These are phyloP conservation scores for Xylariaceae sp. DNA, from an alignment of 2,329 filamentous ascomycete species.

Conservation along the genomic window DNA sequence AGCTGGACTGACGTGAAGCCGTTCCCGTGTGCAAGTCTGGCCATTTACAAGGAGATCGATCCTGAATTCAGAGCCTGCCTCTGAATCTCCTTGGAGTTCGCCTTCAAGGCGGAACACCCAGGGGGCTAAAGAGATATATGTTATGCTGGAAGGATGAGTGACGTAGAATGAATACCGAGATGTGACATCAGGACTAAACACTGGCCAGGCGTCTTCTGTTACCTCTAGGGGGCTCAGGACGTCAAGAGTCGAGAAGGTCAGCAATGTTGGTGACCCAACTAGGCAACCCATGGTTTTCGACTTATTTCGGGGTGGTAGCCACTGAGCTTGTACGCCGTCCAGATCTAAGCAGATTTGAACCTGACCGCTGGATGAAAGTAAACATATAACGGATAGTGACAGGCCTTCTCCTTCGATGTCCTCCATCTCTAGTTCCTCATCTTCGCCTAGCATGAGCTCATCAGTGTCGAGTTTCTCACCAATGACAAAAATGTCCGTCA, in stretches of 20 bases:
- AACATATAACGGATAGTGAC: slow-evolving; percentile 64
- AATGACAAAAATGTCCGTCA: slow-evolving; percentile 68
- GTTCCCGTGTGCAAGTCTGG: slow-evolving; percentile 61
- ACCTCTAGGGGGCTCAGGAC: slow-evolving; percentile 62
- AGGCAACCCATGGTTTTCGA: slow-evolving; percentile 50
- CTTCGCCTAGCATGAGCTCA: slow-evolving; percentile 68
- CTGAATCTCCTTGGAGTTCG: slow-evolving; percentile 61
- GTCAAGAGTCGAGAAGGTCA: slow-evolving; percentile 68
- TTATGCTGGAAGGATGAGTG: slow-evolving; percentile 66
- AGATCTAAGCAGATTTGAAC: slow-evolving; percentile 67
- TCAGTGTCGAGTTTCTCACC: slow-evolving; percentile 66
- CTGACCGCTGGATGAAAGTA: slow-evolving; percentile 66
- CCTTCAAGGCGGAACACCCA: slow-evolving; percentile 70
- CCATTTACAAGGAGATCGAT: slow-evolving; percentile 65
- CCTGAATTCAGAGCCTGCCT: slow-evolving; percentile 66
- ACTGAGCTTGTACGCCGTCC: slow-evolving; percentile 68
- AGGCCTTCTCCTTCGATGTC: slow-evolving; percentile 64
- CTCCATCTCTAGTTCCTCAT: slow-evolving; percentile 64
- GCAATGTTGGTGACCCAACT: slow-evolving; percentile 53
- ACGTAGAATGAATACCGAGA: slow-evolving; percentile 69
- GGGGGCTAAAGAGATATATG: slow-evolving; percentile 62
- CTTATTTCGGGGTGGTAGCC: slow-evolving; percentile 64
- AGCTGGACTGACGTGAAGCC: slow-evolving; percentile 60
- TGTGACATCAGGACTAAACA: slow-evolving; percentile 65
- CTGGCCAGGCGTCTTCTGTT: slow-evolving; percentile 64